phyloP scores from a whole-genome alignment of 2,329 filamentous ascomycete genomes.

The Fusarium citri region DNA sequence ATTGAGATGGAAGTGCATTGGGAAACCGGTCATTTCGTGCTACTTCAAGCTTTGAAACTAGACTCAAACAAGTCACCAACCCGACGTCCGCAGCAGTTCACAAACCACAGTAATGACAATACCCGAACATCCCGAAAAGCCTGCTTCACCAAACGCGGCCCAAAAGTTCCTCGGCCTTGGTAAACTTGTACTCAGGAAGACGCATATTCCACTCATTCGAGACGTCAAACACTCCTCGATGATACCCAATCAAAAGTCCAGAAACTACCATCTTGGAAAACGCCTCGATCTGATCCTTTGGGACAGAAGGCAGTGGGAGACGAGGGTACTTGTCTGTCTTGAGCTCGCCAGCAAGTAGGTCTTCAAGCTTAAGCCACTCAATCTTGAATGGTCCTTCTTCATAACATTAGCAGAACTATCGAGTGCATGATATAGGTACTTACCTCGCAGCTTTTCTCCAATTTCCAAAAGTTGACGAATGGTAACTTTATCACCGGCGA shows the following conservation, averaged over 20 bases:
- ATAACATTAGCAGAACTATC: accelerated
- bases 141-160: not conserved
- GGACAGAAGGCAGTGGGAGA: not conserved
- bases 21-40: not conserved
- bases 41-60: not conserved
- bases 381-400: not conserved
- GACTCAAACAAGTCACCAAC: not conserved
- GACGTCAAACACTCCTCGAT: not conserved
- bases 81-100: not conserved
- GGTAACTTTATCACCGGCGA: not conserved
- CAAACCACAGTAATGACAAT: not conserved
- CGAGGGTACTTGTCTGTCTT: not conserved
- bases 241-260: not conserved
- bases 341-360: not conserved
- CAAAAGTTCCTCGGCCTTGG: not conserved
- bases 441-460: not conserved
- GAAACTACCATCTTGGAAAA: conserved; percentile 13
- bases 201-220: conserved; percentile 3
- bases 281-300: not conserved
- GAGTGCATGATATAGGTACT: accelerated
- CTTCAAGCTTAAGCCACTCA: conserved; percentile 15
- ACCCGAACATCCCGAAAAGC: not conserved
- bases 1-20: not conserved
- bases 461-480: not conserved
- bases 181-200: not conserved